Conservation (phyloP, 192 early-diverging fungal genomes). For the Backusella mclennaniae region DNA sequence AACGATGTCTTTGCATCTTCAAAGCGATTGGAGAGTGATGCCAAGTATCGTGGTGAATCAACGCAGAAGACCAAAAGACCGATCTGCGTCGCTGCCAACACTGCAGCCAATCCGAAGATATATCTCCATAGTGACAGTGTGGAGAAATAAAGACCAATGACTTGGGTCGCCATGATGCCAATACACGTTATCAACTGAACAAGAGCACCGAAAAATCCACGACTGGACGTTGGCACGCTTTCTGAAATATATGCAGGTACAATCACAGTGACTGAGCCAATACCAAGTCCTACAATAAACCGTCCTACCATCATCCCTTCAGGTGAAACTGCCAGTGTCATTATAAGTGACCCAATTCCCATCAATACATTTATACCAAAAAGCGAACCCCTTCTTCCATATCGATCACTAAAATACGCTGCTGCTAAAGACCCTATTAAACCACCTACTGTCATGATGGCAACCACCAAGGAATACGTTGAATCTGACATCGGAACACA, state of each 20-base stretch:
- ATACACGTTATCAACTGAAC: constrained; percentile 84
- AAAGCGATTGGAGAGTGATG: constrained; percentile 47
- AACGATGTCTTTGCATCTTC: constrained; percentile 54
- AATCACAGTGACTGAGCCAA: constrained; percentile 73
- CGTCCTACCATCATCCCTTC: constrained; percentile 60
- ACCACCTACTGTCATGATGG: constrained; percentile 68
- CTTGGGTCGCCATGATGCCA: constrained; percentile 77
- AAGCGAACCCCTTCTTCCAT: constrained; percentile 67
- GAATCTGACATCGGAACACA: constrained; percentile 70
- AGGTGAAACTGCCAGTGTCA: constrained; percentile 55
- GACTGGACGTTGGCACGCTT: constrained; percentile 60
- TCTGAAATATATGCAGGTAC: constrained; percentile 84
- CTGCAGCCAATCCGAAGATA: constrained; percentile 61
- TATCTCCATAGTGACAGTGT: constrained; percentile 67
- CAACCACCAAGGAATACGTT: constrained; percentile 57
- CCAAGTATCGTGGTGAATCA: constrained; percentile 77
- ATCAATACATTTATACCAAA: constrained; percentile 69
- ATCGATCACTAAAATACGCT: constrained; percentile 56
- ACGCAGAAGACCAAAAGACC: constrained; percentile 71
- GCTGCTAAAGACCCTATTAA: constrained; percentile 75
- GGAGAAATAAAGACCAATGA: constrained; percentile 61
- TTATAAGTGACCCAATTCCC: constrained; percentile 57
- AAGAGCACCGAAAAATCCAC: constrained; percentile 76
- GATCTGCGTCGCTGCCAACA: constrained; percentile 61
- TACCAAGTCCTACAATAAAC: constrained; percentile 73